Evolutionary conservation across 305 asterid species (phyloP).

Genomic region (Fraxinus ornus): DNA sequence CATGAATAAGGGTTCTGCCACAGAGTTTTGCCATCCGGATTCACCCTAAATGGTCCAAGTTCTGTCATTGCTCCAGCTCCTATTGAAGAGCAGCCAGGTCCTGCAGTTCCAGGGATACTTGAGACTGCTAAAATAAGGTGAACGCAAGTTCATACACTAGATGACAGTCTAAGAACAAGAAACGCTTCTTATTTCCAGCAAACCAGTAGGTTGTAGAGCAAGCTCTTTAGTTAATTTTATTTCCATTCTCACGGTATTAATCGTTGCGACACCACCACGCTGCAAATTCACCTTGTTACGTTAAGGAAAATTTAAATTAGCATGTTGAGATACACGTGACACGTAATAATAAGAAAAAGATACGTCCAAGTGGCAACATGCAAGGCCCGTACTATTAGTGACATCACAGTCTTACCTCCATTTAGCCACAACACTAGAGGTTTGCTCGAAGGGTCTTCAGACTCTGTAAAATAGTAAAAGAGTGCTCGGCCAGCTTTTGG

Average conservation of each 20-base stretch:
- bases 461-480: slow-evolving; percentile 32
- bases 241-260: background rate
- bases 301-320: background rate
- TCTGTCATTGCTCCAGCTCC: slow-evolving; percentile 40
- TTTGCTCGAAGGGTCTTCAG: slow-evolving; percentile 27
- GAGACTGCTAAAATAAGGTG: background rate
- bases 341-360: background rate
- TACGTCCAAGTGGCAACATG: background rate
- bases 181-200: background rate
- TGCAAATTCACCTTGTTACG: background rate
- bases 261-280: background rate
- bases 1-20: slow-evolving; percentile 32
- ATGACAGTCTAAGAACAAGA: background rate
- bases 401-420: slow-evolving; percentile 25
- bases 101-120: background rate
- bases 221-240: background rate
- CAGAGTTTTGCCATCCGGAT: slow-evolving; percentile 32
- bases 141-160: background rate
- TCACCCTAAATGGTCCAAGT: slow-evolving; percentile 38
- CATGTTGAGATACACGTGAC: background rate
- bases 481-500: slow-evolving; percentile 30
- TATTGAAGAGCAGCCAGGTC: slow-evolving; percentile 42
- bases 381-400: background rate
- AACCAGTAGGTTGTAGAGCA: background rate
- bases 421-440: slow-evolving; percentile 43